Conservation (phyloP, 2,329 filamentous ascomycete genomes). For the Alternaria atra region DNA sequence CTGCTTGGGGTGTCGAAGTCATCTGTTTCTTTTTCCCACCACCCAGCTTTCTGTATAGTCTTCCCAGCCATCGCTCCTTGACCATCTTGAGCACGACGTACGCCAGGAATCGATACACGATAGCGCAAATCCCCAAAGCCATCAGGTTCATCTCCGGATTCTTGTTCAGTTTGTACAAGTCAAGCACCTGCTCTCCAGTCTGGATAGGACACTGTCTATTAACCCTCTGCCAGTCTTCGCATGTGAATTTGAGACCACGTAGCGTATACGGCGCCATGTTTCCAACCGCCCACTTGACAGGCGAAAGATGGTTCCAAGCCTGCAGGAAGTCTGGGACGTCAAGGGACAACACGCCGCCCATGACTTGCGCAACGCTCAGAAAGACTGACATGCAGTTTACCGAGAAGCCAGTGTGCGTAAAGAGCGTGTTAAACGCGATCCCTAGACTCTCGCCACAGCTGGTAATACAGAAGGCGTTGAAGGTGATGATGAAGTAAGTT, state of each 20-base stretch:
- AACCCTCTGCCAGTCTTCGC: constrained; percentile 67
- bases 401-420: constrained; percentile 77
- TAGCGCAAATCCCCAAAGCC: constrained; percentile 68
- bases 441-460: constrained; percentile 78
- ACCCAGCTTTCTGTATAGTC: constrained; percentile 38
- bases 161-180: constrained; percentile 72
- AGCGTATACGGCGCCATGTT: constrained; percentile 74
- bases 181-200: constrained; percentile 72
- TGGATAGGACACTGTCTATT: constrained; percentile 71
- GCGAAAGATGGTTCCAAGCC: constrained; percentile 75
- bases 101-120: constrained; percentile 72
- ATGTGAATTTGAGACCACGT: constrained; percentile 69
- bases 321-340: constrained; percentile 18
- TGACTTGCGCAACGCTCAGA: constrained; percentile 74
- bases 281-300: constrained; percentile 73
- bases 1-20: neutral
- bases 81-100: constrained; percentile 66
- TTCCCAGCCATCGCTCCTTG: constrained; percentile 61
- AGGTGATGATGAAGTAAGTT: constrained; percentile 73
- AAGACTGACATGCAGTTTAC: constrained; percentile 76
- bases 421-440: constrained; percentile 82
- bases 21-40: constrained; percentile 22
- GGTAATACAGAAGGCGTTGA: constrained; percentile 76
- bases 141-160: constrained; percentile 69
- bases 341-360: constrained; percentile 54